Evolutionary conservation across 345 rosid species (phyloP), one percentile per base, ranked within the genome.

Genomic region (Trapa incisa): DNA sequence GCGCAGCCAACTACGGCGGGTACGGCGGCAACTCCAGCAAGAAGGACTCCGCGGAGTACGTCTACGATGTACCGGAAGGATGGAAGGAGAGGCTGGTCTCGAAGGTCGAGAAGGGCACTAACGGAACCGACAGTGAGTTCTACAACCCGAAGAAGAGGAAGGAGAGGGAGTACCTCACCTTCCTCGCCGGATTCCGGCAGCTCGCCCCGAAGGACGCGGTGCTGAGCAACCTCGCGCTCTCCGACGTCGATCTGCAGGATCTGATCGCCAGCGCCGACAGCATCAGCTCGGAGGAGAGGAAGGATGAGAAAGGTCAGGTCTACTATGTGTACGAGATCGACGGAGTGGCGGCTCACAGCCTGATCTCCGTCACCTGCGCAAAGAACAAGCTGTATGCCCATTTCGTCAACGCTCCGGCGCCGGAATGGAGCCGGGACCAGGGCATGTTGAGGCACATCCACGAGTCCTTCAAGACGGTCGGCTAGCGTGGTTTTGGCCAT

Each of bases 91-190:
- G 96, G 17, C 74, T 83, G 48, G 97, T 92, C 58, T 86, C 98
- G n/a, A 92, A 92, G 63, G 89, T 92, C 6, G 96, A 92, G 80
- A 92, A 92, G 75, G 98, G 98, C 29, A 88, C 97, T 6, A 88
- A 91, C 72, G 93, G 96, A 37, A 91, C 96, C 0, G 93, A 91
- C 77, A 87, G 96, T 75, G 97, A 91, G 73, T 88, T 88, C 75
- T 91, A 82, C 70, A 91, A 88, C 72, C 97, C 96, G 0, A 91
- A 85, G 76, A 92, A 92, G 84, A 83, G 60, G 73, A 76, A 85
- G 5, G 98, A 89, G 79, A 86, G 82, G 65, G 97, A 92, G 82
- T 89, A 92, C 82, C 76, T 92, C 54, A 92, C 97, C 5, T 92
- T 63, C 84, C 77, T 92, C 16, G 76, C 98, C 2, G 97, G 97